Conservation (phyloP, 225 moss, liverwort and hornwort genomes). For the Bryum argenteum region DNA sequence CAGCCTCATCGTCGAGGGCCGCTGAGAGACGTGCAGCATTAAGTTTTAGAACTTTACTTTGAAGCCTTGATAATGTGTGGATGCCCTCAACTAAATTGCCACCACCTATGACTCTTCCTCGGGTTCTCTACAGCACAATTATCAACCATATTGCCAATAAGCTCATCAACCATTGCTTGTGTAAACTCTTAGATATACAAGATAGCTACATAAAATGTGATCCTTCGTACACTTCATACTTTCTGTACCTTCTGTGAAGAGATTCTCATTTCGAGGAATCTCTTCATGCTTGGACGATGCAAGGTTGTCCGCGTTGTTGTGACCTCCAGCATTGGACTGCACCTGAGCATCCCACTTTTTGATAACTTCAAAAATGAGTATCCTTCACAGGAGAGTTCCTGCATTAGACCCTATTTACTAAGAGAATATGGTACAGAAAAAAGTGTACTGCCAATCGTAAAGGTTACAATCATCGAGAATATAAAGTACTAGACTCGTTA, state of each 20-base stretch:
- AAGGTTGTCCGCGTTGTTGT: conserved; percentile 13
- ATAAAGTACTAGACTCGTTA: background rate
- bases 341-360: conserved; percentile 30
- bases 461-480: no score
- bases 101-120: conserved; percentile 29
- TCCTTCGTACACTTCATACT: background rate
- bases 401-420: no score
- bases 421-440: no score
- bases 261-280: conserved; percentile 20
- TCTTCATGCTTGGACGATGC: conserved; percentile 21
- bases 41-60: background rate
- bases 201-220: background rate
- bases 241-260: conserved; percentile 23
- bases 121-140: conserved; percentile 25
- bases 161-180: background rate
- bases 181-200: background rate
- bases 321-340: conserved; percentile 13
- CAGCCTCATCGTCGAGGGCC: background rate
- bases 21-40: background rate
- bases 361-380: conserved; percentile 7
- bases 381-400: background rate
- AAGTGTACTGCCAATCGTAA: no score
- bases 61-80: background rate
- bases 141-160: background rate
- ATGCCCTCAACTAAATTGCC: conserved; percentile 29